phyloP scores from a whole-genome alignment of 345 rosid genomes.

The Bruguiera gymnorhiza region DNA sequence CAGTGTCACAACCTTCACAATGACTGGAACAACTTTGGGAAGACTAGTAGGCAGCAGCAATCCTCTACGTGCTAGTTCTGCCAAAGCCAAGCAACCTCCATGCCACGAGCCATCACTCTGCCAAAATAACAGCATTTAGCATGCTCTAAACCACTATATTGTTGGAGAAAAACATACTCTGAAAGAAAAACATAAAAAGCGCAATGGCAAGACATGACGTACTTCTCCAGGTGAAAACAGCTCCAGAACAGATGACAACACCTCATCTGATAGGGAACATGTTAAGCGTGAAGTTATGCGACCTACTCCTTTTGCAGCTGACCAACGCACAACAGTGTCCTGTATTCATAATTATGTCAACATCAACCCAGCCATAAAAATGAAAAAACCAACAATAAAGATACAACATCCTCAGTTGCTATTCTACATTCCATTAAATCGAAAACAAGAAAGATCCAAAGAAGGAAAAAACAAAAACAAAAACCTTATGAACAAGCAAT shows the following conservation, averaged over 20 bases:
- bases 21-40: constrained; percentile 76
- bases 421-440: not conserved
- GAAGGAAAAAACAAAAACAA: not conserved
- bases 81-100: constrained; percentile 96
- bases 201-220: constrained; percentile 17
- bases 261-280: constrained; percentile 78
- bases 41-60: constrained; percentile 86
- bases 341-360: constrained; percentile 30
- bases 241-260: constrained; percentile 81
- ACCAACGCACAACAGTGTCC: constrained; percentile 99
- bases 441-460: not conserved
- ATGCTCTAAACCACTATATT: constrained; percentile 10
- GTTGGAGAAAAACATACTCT: not conserved
- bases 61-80: constrained; percentile 94
- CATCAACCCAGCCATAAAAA: constrained; percentile 19
- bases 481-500: not conserved
- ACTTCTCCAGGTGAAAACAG: constrained; percentile 92
- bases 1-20: constrained; percentile 62
- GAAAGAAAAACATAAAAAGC: constrained; percentile 6
- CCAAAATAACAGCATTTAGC: constrained; percentile 27
- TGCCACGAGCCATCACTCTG: constrained; percentile 99
- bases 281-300: constrained; percentile 84
- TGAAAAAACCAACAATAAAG: constrained; percentile 5
- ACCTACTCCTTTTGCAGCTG: constrained; percentile 97
- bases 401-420: not conserved